Conservation (phyloP, 768 basidiomycete genomes). For the Tylopilus balloui region DNA sequence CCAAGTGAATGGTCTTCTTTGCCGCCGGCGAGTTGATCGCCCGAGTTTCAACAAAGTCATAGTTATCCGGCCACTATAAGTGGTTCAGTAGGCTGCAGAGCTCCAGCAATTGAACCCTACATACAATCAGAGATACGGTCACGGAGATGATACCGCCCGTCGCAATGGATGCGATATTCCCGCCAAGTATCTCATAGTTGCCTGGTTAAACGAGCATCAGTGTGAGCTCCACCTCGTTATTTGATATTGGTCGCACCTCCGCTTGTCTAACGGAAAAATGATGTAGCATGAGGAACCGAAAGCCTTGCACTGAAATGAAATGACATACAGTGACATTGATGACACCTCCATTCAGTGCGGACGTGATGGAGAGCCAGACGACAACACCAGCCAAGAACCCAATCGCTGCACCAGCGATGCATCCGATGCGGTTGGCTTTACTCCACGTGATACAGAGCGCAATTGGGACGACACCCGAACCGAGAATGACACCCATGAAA, state of each 20-base stretch:
- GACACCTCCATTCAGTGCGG: conserved; percentile 59
- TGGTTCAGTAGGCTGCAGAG: not conserved
- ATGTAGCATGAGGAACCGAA: conserved; percentile 1
- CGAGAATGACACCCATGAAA: conserved; percentile 85
- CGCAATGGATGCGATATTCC: conserved; percentile 83
- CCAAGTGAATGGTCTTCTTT: conserved; percentile 13
- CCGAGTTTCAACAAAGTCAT: conserved; percentile 75
- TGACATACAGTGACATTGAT: conserved; percentile 62
- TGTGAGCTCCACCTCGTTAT: not conserved
- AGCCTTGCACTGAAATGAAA: not conserved
- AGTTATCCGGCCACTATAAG: conserved; percentile 71
- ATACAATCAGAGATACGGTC: conserved; percentile 57
- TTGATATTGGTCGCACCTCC: conserved; percentile 42
- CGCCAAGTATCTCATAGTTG: conserved; percentile 76
- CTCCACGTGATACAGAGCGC: conserved; percentile 83
- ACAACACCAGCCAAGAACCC: conserved; percentile 70
- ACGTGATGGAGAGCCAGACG: conserved; percentile 84
- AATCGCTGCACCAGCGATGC: conserved; percentile 63
- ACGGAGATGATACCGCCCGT: conserved; percentile 75
- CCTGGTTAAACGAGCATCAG: conserved; percentile 22
- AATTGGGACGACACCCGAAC: conserved; percentile 82
- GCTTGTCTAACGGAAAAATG: conserved; percentile 35
- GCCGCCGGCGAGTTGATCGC: conserved; percentile 54
- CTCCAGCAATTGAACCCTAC: conserved; percentile 15
- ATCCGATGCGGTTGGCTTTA: conserved; percentile 82